A percentile compares a stretch with the other conserved stretches of the same genome.
phyloP scores from a whole-genome alignment of 2,329 filamentous ascomycete genomes.

The Pseudonectria foliicola region DNA sequence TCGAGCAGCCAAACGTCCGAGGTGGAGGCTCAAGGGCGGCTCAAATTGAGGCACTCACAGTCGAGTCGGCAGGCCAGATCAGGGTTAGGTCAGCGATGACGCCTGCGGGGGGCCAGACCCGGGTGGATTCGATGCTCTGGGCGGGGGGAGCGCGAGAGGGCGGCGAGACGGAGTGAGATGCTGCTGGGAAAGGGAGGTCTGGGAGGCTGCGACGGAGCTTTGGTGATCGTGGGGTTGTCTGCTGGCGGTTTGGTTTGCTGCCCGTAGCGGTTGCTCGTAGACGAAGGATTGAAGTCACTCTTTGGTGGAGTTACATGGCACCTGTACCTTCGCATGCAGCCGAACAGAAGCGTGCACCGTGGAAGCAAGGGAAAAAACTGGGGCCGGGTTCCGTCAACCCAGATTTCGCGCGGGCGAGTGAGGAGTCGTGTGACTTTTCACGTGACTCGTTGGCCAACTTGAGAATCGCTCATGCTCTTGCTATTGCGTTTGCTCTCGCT shows the following conservation, averaged over 20 bases:
- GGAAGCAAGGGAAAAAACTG: slow-evolving; percentile 8
- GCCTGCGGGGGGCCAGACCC: slow-evolving; percentile 22
- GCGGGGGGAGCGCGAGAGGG: slow-evolving; percentile 8
- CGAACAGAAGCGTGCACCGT: slow-evolving; percentile 12
- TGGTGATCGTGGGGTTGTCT: slow-evolving; percentile 11
- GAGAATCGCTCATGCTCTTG: too few species aligned
- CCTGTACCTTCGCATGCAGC: slow-evolving; percentile 28
- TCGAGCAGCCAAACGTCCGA: slow-evolving; percentile 8
- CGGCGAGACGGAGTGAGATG: slow-evolving; percentile 7
- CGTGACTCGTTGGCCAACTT: slow-evolving; percentile 17
- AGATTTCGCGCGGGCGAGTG: slow-evolving; percentile 11
- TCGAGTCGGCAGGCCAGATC: slow-evolving; percentile 24
- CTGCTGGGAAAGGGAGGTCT: slow-evolving; percentile 5
- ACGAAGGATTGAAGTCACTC: slow-evolving; percentile 27
- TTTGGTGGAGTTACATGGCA: slow-evolving; percentile 26
- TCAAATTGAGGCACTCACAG: slow-evolving; percentile 32
- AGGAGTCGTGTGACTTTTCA: slow-evolving; percentile 15
- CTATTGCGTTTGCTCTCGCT: too few species aligned
- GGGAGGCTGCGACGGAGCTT: slow-evolving; percentile 2
- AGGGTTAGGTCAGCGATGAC: slow-evolving; percentile 35
- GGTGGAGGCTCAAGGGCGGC: slow-evolving; percentile 23
- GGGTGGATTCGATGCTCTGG: slow-evolving; percentile 11
- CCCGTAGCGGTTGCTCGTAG: not conserved
- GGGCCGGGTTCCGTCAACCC: slow-evolving; percentile 10
- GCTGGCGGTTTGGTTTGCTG: slow-evolving; percentile 13